phyloP scores from a whole-genome alignment of 2,329 filamentous ascomycete genomes.

The Aaosphaeria arxii region DNA sequence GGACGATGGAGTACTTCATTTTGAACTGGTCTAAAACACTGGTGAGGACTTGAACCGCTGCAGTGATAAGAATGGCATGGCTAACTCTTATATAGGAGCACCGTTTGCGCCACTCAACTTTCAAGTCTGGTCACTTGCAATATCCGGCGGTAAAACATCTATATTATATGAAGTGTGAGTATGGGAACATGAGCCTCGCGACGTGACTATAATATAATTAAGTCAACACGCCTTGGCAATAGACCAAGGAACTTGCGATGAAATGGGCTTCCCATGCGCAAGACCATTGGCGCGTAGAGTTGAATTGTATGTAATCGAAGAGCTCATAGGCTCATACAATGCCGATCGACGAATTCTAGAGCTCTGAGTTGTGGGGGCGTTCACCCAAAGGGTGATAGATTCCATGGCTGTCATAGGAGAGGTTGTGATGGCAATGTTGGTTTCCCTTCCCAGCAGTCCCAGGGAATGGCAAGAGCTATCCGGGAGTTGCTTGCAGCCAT shows the following conservation, averaged over 20 bases:
- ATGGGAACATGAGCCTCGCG: slow-evolving; percentile 18
- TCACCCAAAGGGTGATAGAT: not conserved
- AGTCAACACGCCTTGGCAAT: slow-evolving; percentile 20
- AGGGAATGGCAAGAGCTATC: not conserved
- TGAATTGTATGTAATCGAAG: not conserved
- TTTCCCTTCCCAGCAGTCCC: no score
- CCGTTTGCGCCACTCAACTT: not conserved
- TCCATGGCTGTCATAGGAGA: not conserved
- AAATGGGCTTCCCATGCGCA: not conserved
- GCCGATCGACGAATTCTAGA: not conserved
- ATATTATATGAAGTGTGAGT: slow-evolving; percentile 20
- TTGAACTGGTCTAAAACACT: slow-evolving; percentile 8
- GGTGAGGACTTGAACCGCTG: not conserved
- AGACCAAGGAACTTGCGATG: slow-evolving; percentile 6
- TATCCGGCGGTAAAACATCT: slow-evolving; percentile 20
- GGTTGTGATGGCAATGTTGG: not conserved
- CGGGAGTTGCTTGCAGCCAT: not conserved
- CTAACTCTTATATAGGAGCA: slow-evolving; percentile 7
- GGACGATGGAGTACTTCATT: slow-evolving; percentile 31
- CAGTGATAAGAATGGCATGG: not conserved
- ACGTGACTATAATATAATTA: slow-evolving; percentile 27
- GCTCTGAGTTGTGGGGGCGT: not conserved
- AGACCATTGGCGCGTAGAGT: not conserved
- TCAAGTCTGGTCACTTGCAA: slow-evolving; percentile 4
- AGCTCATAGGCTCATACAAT: not conserved